Evolutionary conservation across 192 early-diverging fungal species (phyloP), one percentile per base, ranked within the genome.

Genomic region (Coemansia sp.): DNA sequence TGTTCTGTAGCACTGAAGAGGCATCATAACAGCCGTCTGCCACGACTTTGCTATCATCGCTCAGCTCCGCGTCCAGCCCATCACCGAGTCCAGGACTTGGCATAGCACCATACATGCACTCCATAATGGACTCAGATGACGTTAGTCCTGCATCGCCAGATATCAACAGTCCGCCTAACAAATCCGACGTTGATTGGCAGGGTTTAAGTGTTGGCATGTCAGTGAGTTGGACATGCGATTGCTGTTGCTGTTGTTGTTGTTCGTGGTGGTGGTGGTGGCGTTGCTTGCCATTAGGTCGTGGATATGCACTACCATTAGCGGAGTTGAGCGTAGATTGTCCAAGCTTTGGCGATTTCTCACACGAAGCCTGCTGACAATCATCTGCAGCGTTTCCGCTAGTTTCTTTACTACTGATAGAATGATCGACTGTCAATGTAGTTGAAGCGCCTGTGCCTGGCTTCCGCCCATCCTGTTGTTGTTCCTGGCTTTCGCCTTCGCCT

Each of bases 111-210:
- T 48, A 70, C 61, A 70, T 59, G 3, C 7, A 9, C 12, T 70
- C 68, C 68, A 70, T 63, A 18, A 70, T 64, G 1, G 35, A 25
- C 23, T 18, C 35, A 4, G 61, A 39, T 3, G 45, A 39, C 25
- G 37, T 12, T 49, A 70, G 46, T 42, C 46, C 61, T 3, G 56
- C 23, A 15, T 49, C 62, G 4, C 26, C 49, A 18, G 69, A 46
- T 23, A 61, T 46, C 63, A 71, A 37, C 58, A 71, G 58, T 16
- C 58, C 58, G 23, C 58, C 58, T 7, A 71, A 40, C 16, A 10
- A 55, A 39, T 59, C 57, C 13, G 49, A 6, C n/a, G 52, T 40
- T 29, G 20, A 31, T 16, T 33, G 52, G 21, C 16, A 29, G 26
- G 6, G 21, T 1, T 39, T 15, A n/a, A 30, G 59, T 21, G 31